Conservation (phyloP, 2,329 filamentous ascomycete genomes). For the Fusarium haematococcum region DNA sequence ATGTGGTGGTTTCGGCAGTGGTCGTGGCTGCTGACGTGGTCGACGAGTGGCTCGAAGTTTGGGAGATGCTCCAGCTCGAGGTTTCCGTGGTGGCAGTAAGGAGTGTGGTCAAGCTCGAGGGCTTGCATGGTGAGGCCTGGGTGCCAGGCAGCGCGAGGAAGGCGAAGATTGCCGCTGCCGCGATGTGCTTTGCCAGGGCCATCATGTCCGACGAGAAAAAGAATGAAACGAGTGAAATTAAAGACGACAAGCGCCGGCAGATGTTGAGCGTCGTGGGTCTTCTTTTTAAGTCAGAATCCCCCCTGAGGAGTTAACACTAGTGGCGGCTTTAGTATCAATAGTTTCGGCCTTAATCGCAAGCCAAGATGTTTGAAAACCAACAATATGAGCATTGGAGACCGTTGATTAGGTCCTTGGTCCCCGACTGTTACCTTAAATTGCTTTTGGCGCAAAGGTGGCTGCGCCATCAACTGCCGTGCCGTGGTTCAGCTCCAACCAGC, state of each 20-base stretch:
- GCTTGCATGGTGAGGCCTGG: neutral
- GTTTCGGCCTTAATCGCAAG: neutral
- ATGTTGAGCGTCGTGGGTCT: neutral
- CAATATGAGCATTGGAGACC: neutral
- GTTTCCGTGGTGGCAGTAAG: neutral
- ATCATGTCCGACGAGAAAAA: neutral
- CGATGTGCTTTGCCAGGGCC: neutral
- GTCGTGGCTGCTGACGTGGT: neutral
- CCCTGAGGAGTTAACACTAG: neutral
- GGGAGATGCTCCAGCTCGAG: neutral
- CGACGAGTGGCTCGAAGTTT: neutral
- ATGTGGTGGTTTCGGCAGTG: neutral
- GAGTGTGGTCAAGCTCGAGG: neutral
- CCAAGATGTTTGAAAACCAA: neutral
- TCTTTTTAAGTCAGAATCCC: neutral
- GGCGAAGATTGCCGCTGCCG: neutral
- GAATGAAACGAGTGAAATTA: neutral
- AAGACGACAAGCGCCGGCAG: neutral
- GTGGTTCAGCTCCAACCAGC: neutral
- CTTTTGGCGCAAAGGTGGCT: neutral
- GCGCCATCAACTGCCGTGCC: neutral
- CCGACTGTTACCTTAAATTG: neutral
- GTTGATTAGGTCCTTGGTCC: neutral
- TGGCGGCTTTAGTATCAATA: neutral
- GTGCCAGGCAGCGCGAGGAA: neutral